These are phyloP conservation scores for Auricularia sp. DNA, from an alignment of 768 basidiomycete genomes.

Conservation along the genomic window DNA sequence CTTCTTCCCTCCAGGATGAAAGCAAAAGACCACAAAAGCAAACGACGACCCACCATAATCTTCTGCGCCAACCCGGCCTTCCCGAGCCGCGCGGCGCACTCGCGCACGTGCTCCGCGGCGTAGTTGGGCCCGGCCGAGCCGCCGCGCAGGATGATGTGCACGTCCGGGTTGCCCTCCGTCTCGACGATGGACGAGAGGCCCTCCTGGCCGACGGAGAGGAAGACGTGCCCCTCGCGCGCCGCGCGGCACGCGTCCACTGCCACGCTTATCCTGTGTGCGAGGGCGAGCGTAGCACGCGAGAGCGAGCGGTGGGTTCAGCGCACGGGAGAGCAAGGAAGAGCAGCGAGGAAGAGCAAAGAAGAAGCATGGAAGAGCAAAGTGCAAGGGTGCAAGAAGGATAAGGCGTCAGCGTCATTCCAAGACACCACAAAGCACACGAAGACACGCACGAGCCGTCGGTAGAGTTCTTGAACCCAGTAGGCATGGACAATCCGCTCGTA, in stretches of 20 bases:
- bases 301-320: too few relatives aligned
- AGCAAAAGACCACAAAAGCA: too few relatives aligned
- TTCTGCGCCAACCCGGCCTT: conserved; percentile 73
- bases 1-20: too few relatives aligned
- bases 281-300: too few relatives aligned
- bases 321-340: too few relatives aligned
- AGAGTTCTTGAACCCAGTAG: conserved; percentile 97
- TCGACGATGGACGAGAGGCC: conserved; percentile 91
- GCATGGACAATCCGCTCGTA: conserved; percentile 81
- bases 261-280: conserved; percentile 50
- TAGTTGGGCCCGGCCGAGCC: conserved; percentile 87
- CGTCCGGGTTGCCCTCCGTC: conserved; percentile 88
- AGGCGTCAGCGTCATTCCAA: too few relatives aligned
- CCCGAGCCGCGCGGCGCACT: conserved; percentile 57
- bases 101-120: conserved; percentile 64
- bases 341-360: too few relatives aligned
- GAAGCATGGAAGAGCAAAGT: too few relatives aligned
- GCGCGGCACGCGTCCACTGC: conserved; percentile 94
- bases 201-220: conserved; percentile 95
- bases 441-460: conserved; percentile 56
- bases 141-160: conserved; percentile 91
- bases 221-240: conserved; percentile 83
- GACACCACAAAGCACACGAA: too few relatives aligned
- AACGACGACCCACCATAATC: conserved; percentile 60
- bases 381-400: too few relatives aligned